A percentile compares a stretch with the other conserved stretches of the same genome.
Evolutionary conservation across 2,329 filamentous ascomycete genomes (phyloP).

Genomic region (Gaeumannomyces sp.): DNA sequence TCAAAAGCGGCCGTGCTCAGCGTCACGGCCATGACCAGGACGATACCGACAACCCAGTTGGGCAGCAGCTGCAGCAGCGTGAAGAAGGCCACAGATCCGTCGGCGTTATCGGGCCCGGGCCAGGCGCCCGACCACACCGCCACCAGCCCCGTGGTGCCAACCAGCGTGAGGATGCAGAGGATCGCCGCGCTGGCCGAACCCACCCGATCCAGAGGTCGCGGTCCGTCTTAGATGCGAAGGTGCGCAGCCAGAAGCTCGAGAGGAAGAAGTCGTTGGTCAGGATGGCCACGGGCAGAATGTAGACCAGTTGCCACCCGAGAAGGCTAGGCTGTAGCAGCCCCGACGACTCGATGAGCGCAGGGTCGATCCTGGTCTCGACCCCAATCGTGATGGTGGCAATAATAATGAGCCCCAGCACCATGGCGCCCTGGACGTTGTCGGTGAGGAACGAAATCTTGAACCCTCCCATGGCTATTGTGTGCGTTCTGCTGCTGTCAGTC

Average conservation of each 20-base stretch:
- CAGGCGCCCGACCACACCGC: slow-evolving; percentile 73
- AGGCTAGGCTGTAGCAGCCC: slow-evolving; percentile 62
- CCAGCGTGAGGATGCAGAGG: slow-evolving; percentile 63
- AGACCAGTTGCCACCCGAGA: slow-evolving; percentile 78
- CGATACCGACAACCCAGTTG: slow-evolving; percentile 73
- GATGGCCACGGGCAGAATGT: slow-evolving; percentile 76
- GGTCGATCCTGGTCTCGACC: slow-evolving; percentile 66
- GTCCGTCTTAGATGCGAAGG: slow-evolving; percentile 74
- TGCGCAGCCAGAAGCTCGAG: slow-evolving; percentile 77
- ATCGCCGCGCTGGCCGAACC: slow-evolving; percentile 60
- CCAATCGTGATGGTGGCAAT: slow-evolving; percentile 75
- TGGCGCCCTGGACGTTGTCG: slow-evolving; percentile 72
- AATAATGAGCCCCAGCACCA: slow-evolving; percentile 70
- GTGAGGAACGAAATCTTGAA: slow-evolving; percentile 82
- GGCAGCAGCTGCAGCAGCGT: slow-evolving; percentile 65
- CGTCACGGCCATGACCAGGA: slow-evolving; percentile 73
- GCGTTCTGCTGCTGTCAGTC: neutral
- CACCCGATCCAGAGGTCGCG: slow-evolving; percentile 71
- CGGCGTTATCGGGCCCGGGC: slow-evolving; percentile 42
- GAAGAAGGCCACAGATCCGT: slow-evolving; percentile 69
- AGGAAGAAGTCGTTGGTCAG: slow-evolving; percentile 84
- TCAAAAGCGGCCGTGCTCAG: slow-evolving; percentile 76
- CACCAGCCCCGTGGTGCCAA: slow-evolving; percentile 67
- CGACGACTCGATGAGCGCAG: slow-evolving; percentile 59
- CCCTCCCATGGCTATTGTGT: slow-evolving; percentile 61